Evolutionary conservation across 140 eudicot species (phyloP).

Genomic region (Artemisia princeps): DNA sequence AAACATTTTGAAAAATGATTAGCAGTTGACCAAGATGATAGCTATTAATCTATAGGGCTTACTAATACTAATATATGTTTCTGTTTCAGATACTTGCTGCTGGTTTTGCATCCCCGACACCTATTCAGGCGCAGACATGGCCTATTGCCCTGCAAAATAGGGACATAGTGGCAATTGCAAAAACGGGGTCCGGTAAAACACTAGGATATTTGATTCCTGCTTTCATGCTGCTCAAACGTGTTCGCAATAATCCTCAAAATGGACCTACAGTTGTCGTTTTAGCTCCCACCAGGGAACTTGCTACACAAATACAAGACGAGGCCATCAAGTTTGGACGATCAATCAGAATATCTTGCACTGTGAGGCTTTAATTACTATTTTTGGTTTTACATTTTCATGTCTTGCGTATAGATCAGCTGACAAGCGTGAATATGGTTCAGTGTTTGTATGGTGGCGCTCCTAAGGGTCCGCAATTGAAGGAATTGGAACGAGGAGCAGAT

Average conservation of each 20-base stretch:
- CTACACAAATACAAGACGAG: constrained; percentile 92
- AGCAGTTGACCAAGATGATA: neutral
- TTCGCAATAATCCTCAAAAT: constrained; percentile 60
- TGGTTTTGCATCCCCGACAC: constrained; percentile 83
- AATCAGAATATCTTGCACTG: constrained; percentile 81
- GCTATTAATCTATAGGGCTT: constrained; percentile 11
- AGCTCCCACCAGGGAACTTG: constrained; percentile 95
- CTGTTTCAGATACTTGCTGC: constrained; percentile 68
- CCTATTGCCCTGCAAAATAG: constrained; percentile 78
- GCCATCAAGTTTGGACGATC: constrained; percentile 91
- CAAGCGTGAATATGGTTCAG: constrained; percentile 28
- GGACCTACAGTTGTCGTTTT: constrained; percentile 91
- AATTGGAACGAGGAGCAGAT: constrained; percentile 83
- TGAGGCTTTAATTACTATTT: constrained; percentile 23
- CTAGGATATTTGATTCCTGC: constrained; percentile 90
- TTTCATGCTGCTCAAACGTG: constrained; percentile 66
- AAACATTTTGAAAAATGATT: constrained; percentile 7
- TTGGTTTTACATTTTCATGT: neutral
- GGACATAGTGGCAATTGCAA: constrained; percentile 97
- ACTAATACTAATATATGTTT: constrained; percentile 5
- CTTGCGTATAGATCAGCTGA: neutral
- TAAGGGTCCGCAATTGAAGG: constrained; percentile 79
- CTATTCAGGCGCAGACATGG: constrained; percentile 97
- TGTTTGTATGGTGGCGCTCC: constrained; percentile 97
- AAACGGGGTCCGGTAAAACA: constrained; percentile 98